Base-by-base conservation (phyloP, 139 green algal species). In the Yamagishiella unicocca region DNA sequence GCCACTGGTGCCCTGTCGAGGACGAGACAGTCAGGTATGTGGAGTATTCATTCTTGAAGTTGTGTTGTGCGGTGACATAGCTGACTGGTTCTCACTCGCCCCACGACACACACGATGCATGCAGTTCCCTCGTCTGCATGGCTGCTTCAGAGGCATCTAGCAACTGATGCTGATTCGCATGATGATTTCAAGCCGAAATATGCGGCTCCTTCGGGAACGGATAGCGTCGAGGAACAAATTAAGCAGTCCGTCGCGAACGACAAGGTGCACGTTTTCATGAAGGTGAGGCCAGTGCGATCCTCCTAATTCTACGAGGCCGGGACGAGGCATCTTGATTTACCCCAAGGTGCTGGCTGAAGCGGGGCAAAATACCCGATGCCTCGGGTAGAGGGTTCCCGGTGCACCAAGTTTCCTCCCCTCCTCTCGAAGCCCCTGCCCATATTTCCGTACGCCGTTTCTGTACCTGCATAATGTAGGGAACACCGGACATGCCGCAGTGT, bases 201-300 rank as follows among this genome's bases (percentile, higher is more conserved):
- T 40, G 96, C 96, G 73, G 75, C 40, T 19, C 46, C 67, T 24
- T 38, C 31, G 22, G 46, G 24, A 29, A 25, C 10, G 19, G 61
- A 1, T 1, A 72, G 54, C 6, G 73, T 87, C 19, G 68, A 90
- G 7, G 78, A 67, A 21, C 66, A 93, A 29, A 92, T 95, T 17
- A 78, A 92, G 19, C 79, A 91, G 0, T 67, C 87, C 24, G 97
- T 98, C 29, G 84, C 95, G 38, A 37, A 94, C 33, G 97, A 99
- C 87, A 92, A 93, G 38, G 95, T 99, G 2, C 97, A 99, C 85
- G 84, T 99, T 1, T 99, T 98, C 93, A 99, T 99, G 97, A 99
- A 99, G 95, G 95, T 93, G 43, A 0, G 84, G 4, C 12, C 2
- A 46, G 6, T 6, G 82, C 50, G 12, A 17, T 25, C 50, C 17